phyloP scores from a whole-genome alignment of 2,329 filamentous ascomycete species.

The Cordyceps militaris region DNA sequence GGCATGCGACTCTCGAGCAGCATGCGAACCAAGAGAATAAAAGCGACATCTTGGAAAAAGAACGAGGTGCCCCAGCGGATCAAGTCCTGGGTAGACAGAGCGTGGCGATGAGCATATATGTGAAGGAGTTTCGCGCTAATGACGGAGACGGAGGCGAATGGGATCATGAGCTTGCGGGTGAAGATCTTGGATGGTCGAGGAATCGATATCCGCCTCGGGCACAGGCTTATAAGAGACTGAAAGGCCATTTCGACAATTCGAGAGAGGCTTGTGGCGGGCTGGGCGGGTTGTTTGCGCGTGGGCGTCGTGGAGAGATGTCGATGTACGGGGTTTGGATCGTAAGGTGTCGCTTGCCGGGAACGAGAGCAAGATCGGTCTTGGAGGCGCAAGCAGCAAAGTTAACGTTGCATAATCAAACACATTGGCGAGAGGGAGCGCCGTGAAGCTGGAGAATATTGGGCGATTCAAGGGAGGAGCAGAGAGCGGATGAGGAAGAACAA shows the following conservation, averaged over 20 bases:
- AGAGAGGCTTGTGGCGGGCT: background rate
- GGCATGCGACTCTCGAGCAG: slow-evolving; percentile 9
- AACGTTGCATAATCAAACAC: slow-evolving; percentile 3
- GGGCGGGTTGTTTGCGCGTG: background rate
- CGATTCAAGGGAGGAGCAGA: background rate
- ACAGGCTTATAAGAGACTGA: background rate
- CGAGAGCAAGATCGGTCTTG: background rate
- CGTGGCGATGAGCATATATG: slow-evolving; percentile 11
- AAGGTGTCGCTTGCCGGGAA: background rate
- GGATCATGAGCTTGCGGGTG: slow-evolving; percentile 11
- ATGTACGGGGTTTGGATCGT: too few relatives aligned
- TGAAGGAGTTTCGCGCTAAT: slow-evolving; percentile 11
- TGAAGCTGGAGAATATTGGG: background rate
- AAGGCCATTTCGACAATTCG: slow-evolving; percentile 1
- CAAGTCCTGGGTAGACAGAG: slow-evolving; percentile 2
- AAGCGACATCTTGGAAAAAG: slow-evolving; percentile 12
- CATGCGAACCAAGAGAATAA: slow-evolving; percentile 7
- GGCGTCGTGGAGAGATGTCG: background rate
- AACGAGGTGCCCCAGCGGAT: slow-evolving; percentile 9
- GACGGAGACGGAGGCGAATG: slow-evolving; percentile 9
- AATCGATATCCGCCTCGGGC: slow-evolving; percentile 1
- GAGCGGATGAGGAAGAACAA: background rate
- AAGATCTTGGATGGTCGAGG: slow-evolving; percentile 12
- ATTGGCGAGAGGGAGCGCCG: background rate
- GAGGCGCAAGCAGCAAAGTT: background rate